Percentiles rank a stretch among this genome's conserved stretches.
Conservation (phyloP, 1,139 yeast species). For the Casaregolazyma suthepensis region DNA sequence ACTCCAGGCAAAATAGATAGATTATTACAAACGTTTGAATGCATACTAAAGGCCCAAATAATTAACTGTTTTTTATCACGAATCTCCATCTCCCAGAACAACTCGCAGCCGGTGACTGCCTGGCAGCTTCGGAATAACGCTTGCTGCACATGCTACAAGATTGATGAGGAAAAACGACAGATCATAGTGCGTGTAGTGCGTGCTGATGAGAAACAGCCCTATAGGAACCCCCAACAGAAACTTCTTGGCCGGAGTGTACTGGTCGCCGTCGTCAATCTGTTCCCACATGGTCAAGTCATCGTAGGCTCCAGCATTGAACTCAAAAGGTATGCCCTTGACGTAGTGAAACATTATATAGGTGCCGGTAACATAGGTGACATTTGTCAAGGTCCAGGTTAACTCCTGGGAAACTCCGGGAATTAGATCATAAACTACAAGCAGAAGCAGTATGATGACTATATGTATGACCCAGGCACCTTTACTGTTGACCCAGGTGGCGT, state of each 20-base stretch:
- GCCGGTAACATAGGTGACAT: conserved; percentile 82
- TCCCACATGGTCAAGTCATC: conserved; percentile 99
- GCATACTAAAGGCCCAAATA: not conserved
- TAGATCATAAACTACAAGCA: conserved; percentile 71
- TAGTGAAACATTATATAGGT: conserved; percentile 95
- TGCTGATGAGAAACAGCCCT: conserved; percentile 73
- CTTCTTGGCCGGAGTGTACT: conserved; percentile 93
- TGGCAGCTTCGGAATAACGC: conserved; percentile 86
- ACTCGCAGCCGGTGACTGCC: conserved; percentile 36
- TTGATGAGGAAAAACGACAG: conserved; percentile 72
- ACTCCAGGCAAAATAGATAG: not conserved
- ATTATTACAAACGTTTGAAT: not conserved
- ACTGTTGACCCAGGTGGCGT: conserved; percentile 93
- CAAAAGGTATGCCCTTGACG: conserved; percentile 95
- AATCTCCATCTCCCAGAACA: conserved; percentile 19
- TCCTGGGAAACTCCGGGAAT: conserved; percentile 73
- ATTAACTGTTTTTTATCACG: not conserved
- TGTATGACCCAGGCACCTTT: conserved; percentile 92
- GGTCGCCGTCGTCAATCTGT: conserved; percentile 95
- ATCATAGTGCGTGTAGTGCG: conserved; percentile 87
- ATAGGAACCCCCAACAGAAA: conserved; percentile 89
- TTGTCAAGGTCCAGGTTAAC: conserved; percentile 91
- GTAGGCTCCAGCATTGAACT: conserved; percentile 92
- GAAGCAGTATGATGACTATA: conserved; percentile 66
- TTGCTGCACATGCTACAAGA: conserved; percentile 71